phyloP scores from a whole-genome alignment of 108 stramenopile species.

The Asterionellopsis glacialis region DNA sequence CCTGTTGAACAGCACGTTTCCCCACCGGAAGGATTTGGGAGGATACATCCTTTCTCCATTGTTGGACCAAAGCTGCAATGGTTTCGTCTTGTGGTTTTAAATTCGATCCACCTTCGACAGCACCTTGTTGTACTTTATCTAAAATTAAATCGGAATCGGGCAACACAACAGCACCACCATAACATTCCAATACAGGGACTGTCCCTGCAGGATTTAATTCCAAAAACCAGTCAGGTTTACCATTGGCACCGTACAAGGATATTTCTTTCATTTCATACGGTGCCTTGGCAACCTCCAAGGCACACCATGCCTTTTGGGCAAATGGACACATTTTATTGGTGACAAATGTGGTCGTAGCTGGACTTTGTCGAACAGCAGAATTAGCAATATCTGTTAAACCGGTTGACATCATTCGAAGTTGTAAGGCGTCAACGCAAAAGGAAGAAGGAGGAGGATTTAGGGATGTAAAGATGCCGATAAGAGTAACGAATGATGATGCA shows the following conservation, averaged over 20 bases:
- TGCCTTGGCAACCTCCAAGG: constrained; percentile 46
- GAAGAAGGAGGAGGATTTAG: background rate
- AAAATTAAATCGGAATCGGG: constrained; percentile 76
- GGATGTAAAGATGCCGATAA: no score
- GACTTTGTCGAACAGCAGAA: background rate
- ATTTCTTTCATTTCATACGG: constrained; percentile 60
- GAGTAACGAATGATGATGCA: no score
- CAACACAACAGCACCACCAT: constrained; percentile 27
- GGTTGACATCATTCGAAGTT: background rate
- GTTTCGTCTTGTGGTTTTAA: constrained; percentile 6
- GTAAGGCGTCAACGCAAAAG: background rate
- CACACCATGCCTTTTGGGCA: constrained; percentile 80
- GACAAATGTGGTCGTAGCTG: constrained; percentile 35
- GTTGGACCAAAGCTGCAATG: constrained; percentile 6
- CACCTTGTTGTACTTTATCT: constrained; percentile 36
- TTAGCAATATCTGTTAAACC: background rate
- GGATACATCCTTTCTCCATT: constrained; percentile 48
- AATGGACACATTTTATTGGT: constrained; percentile 82
- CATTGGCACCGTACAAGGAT: constrained; percentile 64
- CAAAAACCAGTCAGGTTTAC: constrained; percentile 84
- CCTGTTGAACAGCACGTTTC: constrained; percentile 64
- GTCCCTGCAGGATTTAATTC: constrained; percentile 66
- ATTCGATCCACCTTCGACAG: constrained; percentile 7
- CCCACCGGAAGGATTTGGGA: constrained; percentile 57
- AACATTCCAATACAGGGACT: constrained; percentile 63